phyloP scores from a whole-genome alignment of 257 asterid species.

The Rubia yunnanensis region DNA sequence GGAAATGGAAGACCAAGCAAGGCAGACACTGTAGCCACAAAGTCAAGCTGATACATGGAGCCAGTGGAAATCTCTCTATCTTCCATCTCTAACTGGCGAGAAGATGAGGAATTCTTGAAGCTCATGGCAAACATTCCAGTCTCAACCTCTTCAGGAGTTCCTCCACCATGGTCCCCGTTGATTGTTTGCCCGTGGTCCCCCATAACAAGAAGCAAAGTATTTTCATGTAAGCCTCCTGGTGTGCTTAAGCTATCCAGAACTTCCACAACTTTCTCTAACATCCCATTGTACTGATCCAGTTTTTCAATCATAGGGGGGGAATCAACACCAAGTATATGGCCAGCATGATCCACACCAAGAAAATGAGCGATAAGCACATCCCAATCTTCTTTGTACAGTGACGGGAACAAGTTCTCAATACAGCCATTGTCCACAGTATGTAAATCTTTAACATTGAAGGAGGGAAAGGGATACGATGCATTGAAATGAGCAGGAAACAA shows the following conservation, averaged over 20 bases:
- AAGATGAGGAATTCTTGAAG: constrained; percentile 47
- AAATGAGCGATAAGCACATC: constrained; percentile 95
- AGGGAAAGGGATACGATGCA: constrained; percentile 74
- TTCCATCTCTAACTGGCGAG: constrained; percentile 51
- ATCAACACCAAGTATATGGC: constrained; percentile 92
- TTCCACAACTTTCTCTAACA: constrained; percentile 65
- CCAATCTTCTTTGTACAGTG: constrained; percentile 71
- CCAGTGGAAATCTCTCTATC: constrained; percentile 49
- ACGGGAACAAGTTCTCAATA: constrained; percentile 62
- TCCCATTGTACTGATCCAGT: constrained; percentile 76
- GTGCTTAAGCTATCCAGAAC: constrained; percentile 68
- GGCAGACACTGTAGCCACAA: constrained; percentile 76
- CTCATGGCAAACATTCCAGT: constrained; percentile 78
- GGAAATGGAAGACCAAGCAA: constrained; percentile 90
- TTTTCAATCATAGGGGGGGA: constrained; percentile 75
- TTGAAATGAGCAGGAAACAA: constrained; percentile 79
- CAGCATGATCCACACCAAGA: constrained; percentile 99
- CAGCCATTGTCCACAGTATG: constrained; percentile 94
- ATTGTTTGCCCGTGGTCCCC: constrained; percentile 98
- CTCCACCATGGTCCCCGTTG: constrained; percentile 98
- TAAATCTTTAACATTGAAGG: constrained; percentile 95
- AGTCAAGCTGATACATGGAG: constrained; percentile 91
- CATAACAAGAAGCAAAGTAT: constrained; percentile 94
- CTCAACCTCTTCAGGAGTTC: constrained; percentile 97
- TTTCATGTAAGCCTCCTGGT: constrained; percentile 86